Percentiles rank a stretch among this genome's conserved stretches.
Evolutionary conservation across 2,329 filamentous ascomycete species (phyloP).

Genomic region (Epichloe hybrida): DNA sequence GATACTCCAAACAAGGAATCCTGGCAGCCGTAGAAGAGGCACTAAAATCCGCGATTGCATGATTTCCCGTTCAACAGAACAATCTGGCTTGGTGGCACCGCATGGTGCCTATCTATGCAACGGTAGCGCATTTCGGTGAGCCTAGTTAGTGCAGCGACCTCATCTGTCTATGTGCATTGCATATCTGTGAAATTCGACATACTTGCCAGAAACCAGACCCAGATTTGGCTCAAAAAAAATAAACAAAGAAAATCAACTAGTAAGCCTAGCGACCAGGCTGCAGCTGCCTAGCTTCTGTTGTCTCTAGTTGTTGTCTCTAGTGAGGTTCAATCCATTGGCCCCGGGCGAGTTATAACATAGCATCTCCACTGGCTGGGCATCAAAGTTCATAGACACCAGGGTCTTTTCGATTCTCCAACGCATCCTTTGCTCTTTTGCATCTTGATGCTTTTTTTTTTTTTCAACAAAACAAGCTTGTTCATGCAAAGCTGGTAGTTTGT

Average conservation of each 20-base stretch:
- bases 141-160: background rate
- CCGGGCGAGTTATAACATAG: background rate
- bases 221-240: background rate
- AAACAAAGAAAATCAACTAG: background rate
- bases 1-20: background rate
- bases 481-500: constrained; percentile 2
- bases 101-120: constrained; percentile 1
- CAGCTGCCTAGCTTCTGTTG: too few species aligned
- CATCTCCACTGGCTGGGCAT: constrained; percentile 3
- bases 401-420: constrained; percentile 2
- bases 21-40: background rate
- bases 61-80: background rate
- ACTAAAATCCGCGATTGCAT: constrained; percentile 2
- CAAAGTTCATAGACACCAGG: background rate
- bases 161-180: background rate
- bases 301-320: too few species aligned
- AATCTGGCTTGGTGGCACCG: constrained; percentile 2
- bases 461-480: background rate
- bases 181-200: background rate
- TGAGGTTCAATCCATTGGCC: too few species aligned
- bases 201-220: background rate
- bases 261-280: background rate
- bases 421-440: background rate
- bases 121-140: background rate
- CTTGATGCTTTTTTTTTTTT: background rate